Conservation (phyloP, 2,329 filamentous ascomycete genomes). For the Apiospora aurea region DNA sequence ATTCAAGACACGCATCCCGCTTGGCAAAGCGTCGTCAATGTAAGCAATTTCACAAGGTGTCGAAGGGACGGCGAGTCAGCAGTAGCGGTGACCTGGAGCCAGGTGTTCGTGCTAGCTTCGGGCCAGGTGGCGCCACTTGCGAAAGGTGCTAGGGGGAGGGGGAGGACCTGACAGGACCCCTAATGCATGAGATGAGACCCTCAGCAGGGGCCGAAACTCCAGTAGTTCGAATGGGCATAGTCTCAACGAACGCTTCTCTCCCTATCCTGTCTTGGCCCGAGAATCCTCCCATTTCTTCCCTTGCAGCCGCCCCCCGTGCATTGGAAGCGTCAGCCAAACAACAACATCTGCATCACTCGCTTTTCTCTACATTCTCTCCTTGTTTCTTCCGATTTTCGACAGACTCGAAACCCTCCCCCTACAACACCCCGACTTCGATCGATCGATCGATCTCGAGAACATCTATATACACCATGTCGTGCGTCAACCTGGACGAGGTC, state of each 20-base stretch:
- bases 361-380: not conserved
- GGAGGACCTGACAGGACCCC: conserved; percentile 15
- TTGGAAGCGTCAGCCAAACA: not conserved
- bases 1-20: not conserved
- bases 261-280: not conserved
- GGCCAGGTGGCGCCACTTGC: conserved; percentile 19
- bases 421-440: not conserved
- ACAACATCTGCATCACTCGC: too few relatives aligned
- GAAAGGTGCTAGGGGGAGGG: conserved; percentile 8
- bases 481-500: conserved; percentile 65
- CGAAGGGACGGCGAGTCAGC: not conserved
- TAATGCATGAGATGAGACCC: conserved; percentile 18
- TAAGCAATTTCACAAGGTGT: not conserved
- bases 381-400: not conserved
- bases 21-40: not conserved
- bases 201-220: conserved; percentile 6
- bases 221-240: not conserved
- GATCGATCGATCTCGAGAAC: conserved; percentile 5
- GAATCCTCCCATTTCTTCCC: not conserved
- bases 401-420: not conserved
- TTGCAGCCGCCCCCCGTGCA: not conserved
- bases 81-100: not conserved
- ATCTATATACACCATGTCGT: conserved; percentile 55
- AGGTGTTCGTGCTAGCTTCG: conserved; percentile 2
- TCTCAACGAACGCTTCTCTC: not conserved